These are phyloP conservation scores for Coelastrella sp. DNA, from an alignment of 139 green algal species.

Conservation along the genomic window DNA sequence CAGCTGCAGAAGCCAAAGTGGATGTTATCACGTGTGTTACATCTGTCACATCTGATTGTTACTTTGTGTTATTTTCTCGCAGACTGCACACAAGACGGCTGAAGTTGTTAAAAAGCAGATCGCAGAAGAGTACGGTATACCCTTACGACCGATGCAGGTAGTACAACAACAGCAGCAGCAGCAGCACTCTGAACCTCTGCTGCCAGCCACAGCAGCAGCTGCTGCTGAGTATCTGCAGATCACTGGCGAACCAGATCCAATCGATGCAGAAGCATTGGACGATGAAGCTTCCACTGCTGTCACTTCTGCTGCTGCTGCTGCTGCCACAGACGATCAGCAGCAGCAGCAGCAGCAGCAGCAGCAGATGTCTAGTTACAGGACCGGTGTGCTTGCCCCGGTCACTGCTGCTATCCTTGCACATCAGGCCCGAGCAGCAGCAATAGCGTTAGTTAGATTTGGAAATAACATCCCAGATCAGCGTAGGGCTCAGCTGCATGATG, in stretches of 20 bases:
- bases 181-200: slow-evolving; percentile 17
- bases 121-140: slow-evolving; percentile 69
- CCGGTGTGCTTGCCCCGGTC: background rate
- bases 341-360: slow-evolving; percentile 9
- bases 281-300: background rate
- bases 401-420: slow-evolving; percentile 4
- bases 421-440: slow-evolving; percentile 53
- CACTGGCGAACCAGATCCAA: background rate
- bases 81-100: slow-evolving; percentile 61
- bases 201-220: background rate
- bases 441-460: slow-evolving; percentile 54
- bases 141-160: slow-evolving; percentile 61
- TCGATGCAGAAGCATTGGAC: too few species aligned
- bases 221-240: background rate
- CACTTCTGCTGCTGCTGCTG: background rate
- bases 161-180: slow-evolving; percentile 25
- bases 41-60: too few species aligned
- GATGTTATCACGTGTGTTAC: too few species aligned
- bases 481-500: background rate
- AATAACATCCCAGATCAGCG: slow-evolving; percentile 44
- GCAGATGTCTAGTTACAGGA: slow-evolving; percentile 31
- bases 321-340: background rate
- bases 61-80: background rate
- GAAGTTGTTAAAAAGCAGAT: slow-evolving; percentile 77
- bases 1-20: too few species aligned